Evolutionary conservation across 2,329 filamentous ascomycete species (phyloP).

Genomic region (Aureobasidium lini): DNA sequence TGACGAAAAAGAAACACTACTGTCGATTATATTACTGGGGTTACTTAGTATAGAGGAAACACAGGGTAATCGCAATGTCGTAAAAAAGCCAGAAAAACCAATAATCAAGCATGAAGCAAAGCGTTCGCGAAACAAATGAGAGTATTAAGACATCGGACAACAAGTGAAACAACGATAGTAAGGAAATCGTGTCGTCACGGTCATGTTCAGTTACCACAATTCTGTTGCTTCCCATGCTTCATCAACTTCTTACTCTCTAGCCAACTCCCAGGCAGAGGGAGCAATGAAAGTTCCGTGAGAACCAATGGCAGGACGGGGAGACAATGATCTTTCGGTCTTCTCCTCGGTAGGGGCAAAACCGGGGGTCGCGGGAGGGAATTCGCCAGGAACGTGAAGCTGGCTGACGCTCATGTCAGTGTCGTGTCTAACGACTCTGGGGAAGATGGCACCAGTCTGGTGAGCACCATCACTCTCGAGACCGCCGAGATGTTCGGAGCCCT

Average conservation of each 20-base stretch:
- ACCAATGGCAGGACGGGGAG: background rate
- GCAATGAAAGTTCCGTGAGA: background rate
- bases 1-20: background rate
- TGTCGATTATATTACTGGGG: background rate
- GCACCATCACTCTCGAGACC: conserved; percentile 28
- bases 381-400: conserved; percentile 61
- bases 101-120: background rate
- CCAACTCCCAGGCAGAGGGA: conserved; percentile 6
- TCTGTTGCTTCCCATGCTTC: background rate
- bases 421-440: conserved; percentile 41
- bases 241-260: conserved; percentile 1
- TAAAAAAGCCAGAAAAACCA: background rate
- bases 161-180: background rate
- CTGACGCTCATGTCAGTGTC: conserved; percentile 48
- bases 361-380: conserved; percentile 34
- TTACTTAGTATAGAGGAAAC: background rate
- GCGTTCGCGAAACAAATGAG: background rate
- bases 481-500: conserved; percentile 17
- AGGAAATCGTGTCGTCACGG: background rate
- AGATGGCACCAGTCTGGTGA: conserved; percentile 35
- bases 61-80: conserved; percentile 1
- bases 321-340: background rate
- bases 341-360: background rate
- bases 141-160: background rate
- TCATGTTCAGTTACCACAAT: background rate